Evolutionary conservation across 495 filamentous ascomycete genomes (phyloP).

Genomic region (Aspergillus sclerotiicarbonarius): DNA sequence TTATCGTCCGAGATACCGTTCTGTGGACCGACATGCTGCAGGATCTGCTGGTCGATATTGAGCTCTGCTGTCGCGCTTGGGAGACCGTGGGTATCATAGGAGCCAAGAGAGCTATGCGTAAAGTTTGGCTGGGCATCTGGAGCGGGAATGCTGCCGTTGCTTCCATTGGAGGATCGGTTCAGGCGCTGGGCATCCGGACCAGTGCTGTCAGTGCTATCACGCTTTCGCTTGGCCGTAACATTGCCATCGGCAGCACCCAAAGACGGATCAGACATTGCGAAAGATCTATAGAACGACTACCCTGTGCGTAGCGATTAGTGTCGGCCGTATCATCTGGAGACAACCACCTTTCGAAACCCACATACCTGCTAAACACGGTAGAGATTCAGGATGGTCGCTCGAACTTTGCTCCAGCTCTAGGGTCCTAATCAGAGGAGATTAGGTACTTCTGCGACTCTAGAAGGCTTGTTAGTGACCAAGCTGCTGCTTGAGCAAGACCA

Average conservation of each 20-base stretch:
- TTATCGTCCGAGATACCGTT: constrained; percentile 50
- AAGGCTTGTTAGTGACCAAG: too few species aligned
- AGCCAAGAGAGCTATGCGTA: constrained; percentile 34
- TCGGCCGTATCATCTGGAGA: constrained; percentile 21
- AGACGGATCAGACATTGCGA: constrained; percentile 42
- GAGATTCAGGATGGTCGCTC: not conserved
- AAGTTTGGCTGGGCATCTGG: constrained; percentile 41
- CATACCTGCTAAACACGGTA: constrained; percentile 6
- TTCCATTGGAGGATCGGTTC: constrained; percentile 45
- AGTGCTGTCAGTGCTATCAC: constrained; percentile 41
- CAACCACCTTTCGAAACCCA: not conserved
- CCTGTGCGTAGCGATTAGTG: not conserved
- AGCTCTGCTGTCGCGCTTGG: constrained; percentile 35
- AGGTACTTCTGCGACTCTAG: not conserved
- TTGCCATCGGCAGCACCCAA: constrained; percentile 39
- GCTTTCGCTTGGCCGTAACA: constrained; percentile 45
- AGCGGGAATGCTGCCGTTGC: constrained; percentile 43
- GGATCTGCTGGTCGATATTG: constrained; percentile 49
- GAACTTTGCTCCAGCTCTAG: not conserved
- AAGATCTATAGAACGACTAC: not conserved
- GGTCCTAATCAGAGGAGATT: not conserved
- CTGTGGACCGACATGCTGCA: constrained; percentile 48
- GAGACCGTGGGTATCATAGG: constrained; percentile 42
- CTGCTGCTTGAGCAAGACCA: too few species aligned
- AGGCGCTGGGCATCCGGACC: constrained; percentile 44